phyloP scores from a whole-genome alignment of 2,329 filamentous ascomycete species.

The Verticillium albo-atrum region DNA sequence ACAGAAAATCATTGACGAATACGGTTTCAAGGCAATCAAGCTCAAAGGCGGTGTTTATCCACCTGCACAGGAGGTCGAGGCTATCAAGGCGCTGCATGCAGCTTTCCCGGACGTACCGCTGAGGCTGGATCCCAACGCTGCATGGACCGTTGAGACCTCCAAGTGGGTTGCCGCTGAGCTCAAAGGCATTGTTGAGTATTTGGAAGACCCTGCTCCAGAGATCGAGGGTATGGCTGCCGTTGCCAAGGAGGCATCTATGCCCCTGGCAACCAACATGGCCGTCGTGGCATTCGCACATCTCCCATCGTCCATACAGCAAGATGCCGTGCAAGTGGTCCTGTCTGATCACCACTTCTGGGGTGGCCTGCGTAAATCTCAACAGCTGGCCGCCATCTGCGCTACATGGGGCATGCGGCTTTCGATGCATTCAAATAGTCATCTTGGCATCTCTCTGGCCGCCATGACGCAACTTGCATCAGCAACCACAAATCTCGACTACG shows the following conservation, averaged over 20 bases:
- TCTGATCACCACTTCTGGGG: constrained; percentile 41
- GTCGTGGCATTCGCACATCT: constrained; percentile 35
- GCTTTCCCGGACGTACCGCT: constrained; percentile 31
- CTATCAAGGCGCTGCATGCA: constrained; percentile 28
- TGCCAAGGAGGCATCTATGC: constrained; percentile 32
- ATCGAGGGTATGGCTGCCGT: constrained; percentile 39
- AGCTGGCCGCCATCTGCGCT: constrained; percentile 29
- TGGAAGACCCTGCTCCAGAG: constrained; percentile 34
- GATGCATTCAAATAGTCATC: constrained; percentile 39
- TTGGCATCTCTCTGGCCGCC: constrained; percentile 36
- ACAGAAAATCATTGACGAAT: constrained; percentile 32
- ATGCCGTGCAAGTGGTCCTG: constrained; percentile 34
- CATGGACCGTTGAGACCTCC: constrained; percentile 33
- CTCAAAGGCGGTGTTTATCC: constrained; percentile 37
- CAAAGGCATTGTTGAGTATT: constrained; percentile 29
- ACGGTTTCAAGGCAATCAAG: constrained; percentile 37
- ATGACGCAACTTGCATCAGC: constrained; percentile 38
- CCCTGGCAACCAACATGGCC: constrained; percentile 37
- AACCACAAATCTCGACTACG: constrained; percentile 35
- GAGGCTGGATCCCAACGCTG: constrained; percentile 32
- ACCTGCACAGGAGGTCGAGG: constrained; percentile 32
- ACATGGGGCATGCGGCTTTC: constrained; percentile 35
- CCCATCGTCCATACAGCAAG: constrained; percentile 28
- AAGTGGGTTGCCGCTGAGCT: constrained; percentile 33
- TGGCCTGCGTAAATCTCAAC: constrained; percentile 34